Evolutionary conservation across 2,329 filamentous ascomycete genomes (phyloP).

Genomic region (Dryadomyces quercus-mongolicae): DNA sequence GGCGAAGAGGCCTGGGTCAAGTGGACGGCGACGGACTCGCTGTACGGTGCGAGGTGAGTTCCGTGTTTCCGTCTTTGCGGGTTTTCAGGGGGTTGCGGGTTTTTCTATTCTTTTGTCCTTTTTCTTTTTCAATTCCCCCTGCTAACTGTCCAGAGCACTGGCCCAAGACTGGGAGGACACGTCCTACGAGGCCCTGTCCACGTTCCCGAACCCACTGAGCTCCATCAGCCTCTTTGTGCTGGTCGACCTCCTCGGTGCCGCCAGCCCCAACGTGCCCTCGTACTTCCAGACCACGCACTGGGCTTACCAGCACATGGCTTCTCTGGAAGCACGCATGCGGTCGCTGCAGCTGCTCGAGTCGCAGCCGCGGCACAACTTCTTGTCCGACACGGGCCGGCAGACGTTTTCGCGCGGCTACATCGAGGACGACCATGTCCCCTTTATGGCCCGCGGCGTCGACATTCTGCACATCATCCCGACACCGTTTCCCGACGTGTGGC

Average conservation of each 20-base stretch:
- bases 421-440: conserved; percentile 84
- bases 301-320: conserved; percentile 60
- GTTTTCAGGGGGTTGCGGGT: too few species aligned
- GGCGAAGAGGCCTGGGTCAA: conserved; percentile 82
- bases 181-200: conserved; percentile 58
- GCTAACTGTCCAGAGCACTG: conserved; percentile 38
- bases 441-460: conserved; percentile 75
- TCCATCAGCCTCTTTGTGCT: conserved; percentile 61
- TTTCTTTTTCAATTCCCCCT: neutral
- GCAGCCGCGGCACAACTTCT: conserved; percentile 40
- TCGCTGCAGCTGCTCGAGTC: conserved; percentile 37
- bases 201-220: conserved; percentile 59
- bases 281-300: conserved; percentile 70
- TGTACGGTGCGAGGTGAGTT: conserved; percentile 74
- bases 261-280: conserved; percentile 56
- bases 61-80: too few species aligned
- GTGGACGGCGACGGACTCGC: conserved; percentile 72
- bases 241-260: conserved; percentile 46
- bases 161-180: conserved; percentile 70
- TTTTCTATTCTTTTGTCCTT: neutral
- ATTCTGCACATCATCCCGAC: conserved; percentile 80
- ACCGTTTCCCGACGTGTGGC: conserved; percentile 78
- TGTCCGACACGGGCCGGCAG: conserved; percentile 44
- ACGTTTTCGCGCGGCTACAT: conserved; percentile 43
- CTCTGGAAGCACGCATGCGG: conserved; percentile 52